phyloP scores from a whole-genome alignment of 225 moss, liverwort and hornwort species.

The Pseudisothecium myosuroides region DNA sequence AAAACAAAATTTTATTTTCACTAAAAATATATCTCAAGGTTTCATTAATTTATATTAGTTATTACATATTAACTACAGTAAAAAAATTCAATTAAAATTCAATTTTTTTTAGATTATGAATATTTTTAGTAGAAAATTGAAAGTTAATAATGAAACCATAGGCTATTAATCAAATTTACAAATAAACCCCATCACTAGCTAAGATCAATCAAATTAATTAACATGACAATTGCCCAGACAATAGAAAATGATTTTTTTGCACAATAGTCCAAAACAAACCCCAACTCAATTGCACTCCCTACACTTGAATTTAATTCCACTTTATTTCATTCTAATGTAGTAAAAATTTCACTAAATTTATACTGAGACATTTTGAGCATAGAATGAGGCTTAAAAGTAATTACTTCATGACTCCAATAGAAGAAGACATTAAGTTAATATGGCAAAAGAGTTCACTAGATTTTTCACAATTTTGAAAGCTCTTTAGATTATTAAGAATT shows the following conservation, averaged over 20 bases:
- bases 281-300: not conserved
- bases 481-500: no score
- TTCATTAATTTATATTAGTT: not conserved
- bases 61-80: not conserved
- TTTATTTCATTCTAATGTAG: not conserved
- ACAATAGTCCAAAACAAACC: rapidly evolving
- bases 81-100: not conserved
- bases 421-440: not conserved
- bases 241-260: not conserved
- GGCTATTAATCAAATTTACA: not conserved
- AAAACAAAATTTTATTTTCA: not conserved
- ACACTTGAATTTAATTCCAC: not conserved
- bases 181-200: not conserved
- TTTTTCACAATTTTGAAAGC: not conserved
- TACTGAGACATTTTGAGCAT: not conserved
- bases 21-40: rapidly evolving
- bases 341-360: not conserved
- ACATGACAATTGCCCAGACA: no score
- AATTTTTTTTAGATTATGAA: not conserved
- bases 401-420: not conserved
- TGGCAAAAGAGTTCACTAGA: not conserved
- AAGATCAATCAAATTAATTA: not conserved
- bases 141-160: rapidly evolving
- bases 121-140: not conserved
- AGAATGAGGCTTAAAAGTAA: rapidly evolving